Evolutionary conservation across 208 protist species (phyloP), one percentile per base, ranked within the genome.

Genomic region (Leishmania turanica): DNA sequence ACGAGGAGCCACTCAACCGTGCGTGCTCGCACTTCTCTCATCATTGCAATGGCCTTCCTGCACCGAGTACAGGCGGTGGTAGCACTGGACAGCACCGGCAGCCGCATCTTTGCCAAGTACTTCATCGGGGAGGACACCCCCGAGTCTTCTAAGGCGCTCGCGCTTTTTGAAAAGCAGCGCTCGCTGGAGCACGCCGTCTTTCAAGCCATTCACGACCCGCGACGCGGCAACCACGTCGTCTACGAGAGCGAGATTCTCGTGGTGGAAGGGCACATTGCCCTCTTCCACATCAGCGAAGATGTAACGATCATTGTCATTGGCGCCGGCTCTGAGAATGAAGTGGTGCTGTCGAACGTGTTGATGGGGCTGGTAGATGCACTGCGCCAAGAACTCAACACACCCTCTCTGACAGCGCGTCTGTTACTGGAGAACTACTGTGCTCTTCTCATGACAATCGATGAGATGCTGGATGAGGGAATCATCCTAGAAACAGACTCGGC

Each of bases 381-480:
- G 79, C 85, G 83, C 73, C 86, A 91, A 68, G 83, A 88, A 66
- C 81, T 93, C 53, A 92, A 96, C 56, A 78, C 88, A 53, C 78
- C 86, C 1, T 84, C 87, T 56, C 69, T 97, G 71, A 91, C 87
- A 56, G 74, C 83, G 13, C 79, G 87, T 31, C 75, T 84, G 68
- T 82, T 98, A 53, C 85, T 97, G 21, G 92, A 97, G 72, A 95
- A 96, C 75, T 98, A 96, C 84, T 92, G 96, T 53, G 90, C 88
- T 19, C 75, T 98, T n/a, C 75, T 98, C 54, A 89, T 98, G 31
- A 93, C 92, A 6, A 93, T 97, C 31, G 96, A 98, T 69, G 94
- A 97, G 81, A 88, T 98, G 84, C 81, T 98, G n/a, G 96, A 98
- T 73, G 93, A 96, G 45, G 96, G 96, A 34, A 93, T 98, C 51